Base-by-base conservation (phyloP, 768 basidiomycete genomes). In the Leccinum sublutescens region DNA sequence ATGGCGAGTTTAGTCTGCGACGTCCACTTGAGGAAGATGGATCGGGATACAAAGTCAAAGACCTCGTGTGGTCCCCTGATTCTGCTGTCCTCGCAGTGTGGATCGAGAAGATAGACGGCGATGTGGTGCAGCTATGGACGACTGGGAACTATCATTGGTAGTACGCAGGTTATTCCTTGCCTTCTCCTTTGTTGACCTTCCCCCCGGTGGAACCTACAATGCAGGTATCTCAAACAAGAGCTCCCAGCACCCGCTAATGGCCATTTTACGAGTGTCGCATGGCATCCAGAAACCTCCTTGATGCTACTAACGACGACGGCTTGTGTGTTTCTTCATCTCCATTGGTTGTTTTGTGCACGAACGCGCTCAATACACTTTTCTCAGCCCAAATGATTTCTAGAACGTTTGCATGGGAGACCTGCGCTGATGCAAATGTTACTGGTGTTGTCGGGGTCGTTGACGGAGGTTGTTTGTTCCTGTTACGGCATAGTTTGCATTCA, bases 101-200 rank as follows among this genome's bases (percentile, higher is more conserved):
- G 93, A 78, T 95, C 33, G 87, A 90, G 68, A 75, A 80, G 31
- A 78, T 84, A 36, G 77, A 79, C 9, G 82, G 81, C 2, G 92
- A 98, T 73, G 75, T 70, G 88, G 93, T 98, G 17, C 97, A 99
- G 75, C 77, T 98, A 1, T 99, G 95, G 94, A 90, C 93, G 1
- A 92, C 82, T 7, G 87, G 91, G 31, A 99, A 99, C 69, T 98
- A 97, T 72, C 88, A 98, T 69, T 98, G 97, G 93, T 90, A 64
- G 25, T 69, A 66, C 27, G 11, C 29, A 36, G 2, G 7, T 57
- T 38, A 4, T 50, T 33, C 14, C 10, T 36, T 11, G 53, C 12
- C n/a, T 56, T 54, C 47, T 54, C 49, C 50, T n/a, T 29, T 36
- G 27, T 56, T 62, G 48, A 66, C 54, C 27, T 6, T 27, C 52